Evolutionary conservation across 345 rosid species (phyloP).

Genomic region (Lepidium didymum): DNA sequence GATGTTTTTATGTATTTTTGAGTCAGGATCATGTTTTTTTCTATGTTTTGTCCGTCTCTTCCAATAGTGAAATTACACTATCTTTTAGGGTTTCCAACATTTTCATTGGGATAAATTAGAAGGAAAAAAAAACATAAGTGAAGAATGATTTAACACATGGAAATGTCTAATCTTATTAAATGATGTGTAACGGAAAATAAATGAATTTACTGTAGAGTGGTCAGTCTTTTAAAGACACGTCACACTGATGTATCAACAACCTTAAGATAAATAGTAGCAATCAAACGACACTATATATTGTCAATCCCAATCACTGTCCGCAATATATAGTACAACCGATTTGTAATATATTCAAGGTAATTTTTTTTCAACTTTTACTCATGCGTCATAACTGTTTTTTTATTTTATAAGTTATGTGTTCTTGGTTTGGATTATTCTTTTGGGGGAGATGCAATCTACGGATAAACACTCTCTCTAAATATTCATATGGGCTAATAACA

Average conservation of each 20-base stretch:
- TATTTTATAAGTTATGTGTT: too few relatives aligned
- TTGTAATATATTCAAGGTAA: too few relatives aligned
- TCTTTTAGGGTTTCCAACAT: conserved; percentile 16
- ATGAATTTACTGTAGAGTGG: conserved; percentile 12
- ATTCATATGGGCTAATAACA: too few relatives aligned
- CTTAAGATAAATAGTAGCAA: conserved; percentile 11
- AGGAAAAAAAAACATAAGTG: neutral
- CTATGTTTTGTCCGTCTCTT: conserved; percentile 19
- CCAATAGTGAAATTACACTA: neutral
- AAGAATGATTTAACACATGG: conserved; percentile 13
- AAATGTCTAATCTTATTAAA: conserved; percentile 18
- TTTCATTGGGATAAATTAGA: conserved; percentile 14
- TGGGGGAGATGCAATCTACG: too few relatives aligned
- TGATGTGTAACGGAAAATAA: conserved; percentile 5
- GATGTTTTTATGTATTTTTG: conserved; percentile 3
- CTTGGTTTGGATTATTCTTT: too few relatives aligned
- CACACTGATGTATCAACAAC: conserved; percentile 15
- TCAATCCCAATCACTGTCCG: too few relatives aligned
- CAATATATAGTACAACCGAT: too few relatives aligned
- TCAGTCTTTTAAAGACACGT: conserved; percentile 3
- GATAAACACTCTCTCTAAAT: too few relatives aligned
- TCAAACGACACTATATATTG: neutral
- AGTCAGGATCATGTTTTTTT: conserved; percentile 22
- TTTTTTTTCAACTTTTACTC: too few relatives aligned
- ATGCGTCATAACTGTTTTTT: too few relatives aligned